Evolutionary conservation across 257 asterid genomes (phyloP), one percentile per base, ranked within the genome.

Genomic region (Solanum pennellii): DNA sequence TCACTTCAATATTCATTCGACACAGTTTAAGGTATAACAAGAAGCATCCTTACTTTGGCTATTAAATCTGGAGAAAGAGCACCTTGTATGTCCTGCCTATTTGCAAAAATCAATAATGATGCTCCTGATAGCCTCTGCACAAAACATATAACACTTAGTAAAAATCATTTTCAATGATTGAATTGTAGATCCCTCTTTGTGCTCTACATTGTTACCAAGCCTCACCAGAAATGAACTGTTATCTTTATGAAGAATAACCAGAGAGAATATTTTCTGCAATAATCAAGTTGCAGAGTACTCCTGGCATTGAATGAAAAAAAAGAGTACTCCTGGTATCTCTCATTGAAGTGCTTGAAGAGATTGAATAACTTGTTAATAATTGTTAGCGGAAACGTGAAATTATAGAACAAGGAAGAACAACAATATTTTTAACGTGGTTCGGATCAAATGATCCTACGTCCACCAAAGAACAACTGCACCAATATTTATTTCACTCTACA

Each of bases 51-150:
- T 92, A 97, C 99, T 93, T 95, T 91, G 69, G 99, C 97, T 88
- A 96, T 94, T 92, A 95, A 98, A 86, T 91, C 93, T 25, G 99
- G 98, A 23, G 97, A 93, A 62, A 97, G 93, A 82, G 98, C 95
- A 66, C 99, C 98, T 88, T 93, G 96, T 88, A 97, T 96, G 89
- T 97, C 99, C 91, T 97, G 99, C 91, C 96, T 97, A 90, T 97
- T 97, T 44, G 99, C 99, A 85, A 97, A 94, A 75, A 97, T 92
- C 93, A 97, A 89, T 91, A 96, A 91, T 4, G 98, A 96, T 83
- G 98, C 93, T 89, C 99, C 99, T 18, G 98, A 95, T 89, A 97
- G 90, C 92, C 99, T 93, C 99, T 96, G 97, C 23, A 8, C 10
- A 23, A n/a, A 44, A 45, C 84, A 79, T 25, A 27, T 15, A 45